A percentile compares a stretch with the other conserved stretches of the same genome.
Evolutionary conservation across 331 rosid species (phyloP).

Genomic region (Telfairia occidentalis): DNA sequence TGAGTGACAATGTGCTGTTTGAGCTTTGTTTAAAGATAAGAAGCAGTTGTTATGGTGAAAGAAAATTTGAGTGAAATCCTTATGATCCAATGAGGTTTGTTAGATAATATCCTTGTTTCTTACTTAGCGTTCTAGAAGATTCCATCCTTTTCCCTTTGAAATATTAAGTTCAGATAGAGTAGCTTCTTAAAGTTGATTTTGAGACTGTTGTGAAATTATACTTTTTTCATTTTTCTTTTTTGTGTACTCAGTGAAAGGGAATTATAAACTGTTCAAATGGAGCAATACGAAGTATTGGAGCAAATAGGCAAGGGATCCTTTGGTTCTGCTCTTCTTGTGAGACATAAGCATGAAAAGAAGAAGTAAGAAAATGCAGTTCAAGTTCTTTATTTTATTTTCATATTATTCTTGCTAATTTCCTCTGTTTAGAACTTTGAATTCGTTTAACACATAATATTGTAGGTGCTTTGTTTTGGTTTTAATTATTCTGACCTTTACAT

Average conservation of each 20-base stretch:
- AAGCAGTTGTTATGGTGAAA: neutral
- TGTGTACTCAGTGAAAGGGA: slow-evolving; percentile 27
- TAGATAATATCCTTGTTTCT: neutral
- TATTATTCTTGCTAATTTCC: neutral
- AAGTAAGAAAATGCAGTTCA: slow-evolving; percentile 49
- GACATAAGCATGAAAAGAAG: slow-evolving; percentile 96
- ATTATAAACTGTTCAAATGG: slow-evolving; percentile 39
- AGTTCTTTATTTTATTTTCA: slow-evolving; percentile 3
- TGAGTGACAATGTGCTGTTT: neutral
- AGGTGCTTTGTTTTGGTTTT: neutral
- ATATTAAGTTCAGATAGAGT: slow-evolving; percentile 12
- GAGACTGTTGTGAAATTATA: neutral
- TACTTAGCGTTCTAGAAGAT: neutral
- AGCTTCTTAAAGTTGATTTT: slow-evolving; percentile 19
- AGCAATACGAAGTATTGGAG: slow-evolving; percentile 92
- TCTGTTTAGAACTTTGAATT: neutral
- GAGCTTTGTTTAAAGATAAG: neutral
- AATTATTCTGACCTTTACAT: neutral
- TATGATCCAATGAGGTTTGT: neutral
- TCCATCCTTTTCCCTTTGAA: slow-evolving; percentile 17
- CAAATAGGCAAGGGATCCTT: slow-evolving; percentile 98
- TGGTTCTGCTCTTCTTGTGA: slow-evolving; percentile 98
- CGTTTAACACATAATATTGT: neutral
- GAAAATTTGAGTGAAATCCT: neutral
- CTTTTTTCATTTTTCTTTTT: neutral